Base-by-base conservation (phyloP, 129 eudicot genomes). In the Chrysanthemum seticuspe region DNA sequence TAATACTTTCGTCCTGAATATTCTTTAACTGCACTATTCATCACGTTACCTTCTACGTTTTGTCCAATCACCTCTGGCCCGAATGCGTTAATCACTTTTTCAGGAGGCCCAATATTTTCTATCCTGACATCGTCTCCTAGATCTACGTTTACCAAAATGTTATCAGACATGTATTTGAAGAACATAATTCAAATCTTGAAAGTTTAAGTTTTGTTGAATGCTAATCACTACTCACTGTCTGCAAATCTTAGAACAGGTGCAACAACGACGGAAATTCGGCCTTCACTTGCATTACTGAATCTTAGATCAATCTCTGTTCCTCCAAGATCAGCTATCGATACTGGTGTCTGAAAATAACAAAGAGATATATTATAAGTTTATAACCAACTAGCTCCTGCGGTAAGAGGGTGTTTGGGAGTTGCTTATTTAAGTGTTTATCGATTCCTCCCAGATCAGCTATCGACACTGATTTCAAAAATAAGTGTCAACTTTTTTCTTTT, bases 61-160 rank as follows among this genome's bases (percentile, higher is more conserved):
- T 90, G 83, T 40, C 99, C 99, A 3, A 95, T 90, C 10, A 91
- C 96, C 74, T 95, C 97, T 34, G 97, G 99, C 62, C 99, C 99
- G 29, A 90, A 95, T 21, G 96, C 96, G 73, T 15, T 86, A 2
- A 95, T 95, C 78, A 67, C 97, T 72, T 86, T 94, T 40, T 90
- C 97, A 1, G 97, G 87, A 27, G 91, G 72, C 66, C 99, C 99
- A 52, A 94, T 85, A 70, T 45, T 71, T 69, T 94, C 97, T 29
- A 94, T 94, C 6, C 85, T 82, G 15, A 88, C 97, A 77, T 90
- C 81, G 3, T 90, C 98, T 3, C 86, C 98, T n/a, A 93, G 80
- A 82, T 83, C 98, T 93, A 72, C 58, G 47, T 68, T 47, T 59
- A 13, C 60, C 21, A 61, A 16, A 16, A 68, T 18, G 34, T 48